Percentiles rank a stretch among this genome's conserved stretches.
Evolutionary conservation across 192 early-diverging fungal species (phyloP).

Genomic region (Coemansia javaensis): DNA sequence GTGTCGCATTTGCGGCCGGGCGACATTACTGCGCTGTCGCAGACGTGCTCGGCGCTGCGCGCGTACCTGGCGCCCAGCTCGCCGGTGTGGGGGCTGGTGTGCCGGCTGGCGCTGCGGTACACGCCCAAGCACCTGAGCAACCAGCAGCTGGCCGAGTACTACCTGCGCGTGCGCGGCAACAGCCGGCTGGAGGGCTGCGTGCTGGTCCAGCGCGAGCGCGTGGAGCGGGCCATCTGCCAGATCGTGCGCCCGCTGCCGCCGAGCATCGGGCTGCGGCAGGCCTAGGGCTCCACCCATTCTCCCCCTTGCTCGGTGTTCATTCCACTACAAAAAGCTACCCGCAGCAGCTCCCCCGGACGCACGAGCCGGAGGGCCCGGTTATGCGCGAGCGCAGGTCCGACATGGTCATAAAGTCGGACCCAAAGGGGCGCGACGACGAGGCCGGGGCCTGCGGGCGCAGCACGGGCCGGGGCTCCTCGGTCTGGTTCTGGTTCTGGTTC

Average conservation of each 20-base stretch:
- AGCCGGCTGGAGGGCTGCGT: conserved; percentile 26
- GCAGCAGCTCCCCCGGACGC: conserved; percentile 22
- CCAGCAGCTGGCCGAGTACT: conserved; percentile 40
- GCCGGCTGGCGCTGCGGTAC: conserved; percentile 17
- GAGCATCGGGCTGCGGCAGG: too few species aligned
- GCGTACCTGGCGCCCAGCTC: conserved; percentile 28
- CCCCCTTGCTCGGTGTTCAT: too few species aligned
- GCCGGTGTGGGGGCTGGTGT: conserved; percentile 31
- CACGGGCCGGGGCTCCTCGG: conserved; percentile 1
- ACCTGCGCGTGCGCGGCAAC: conserved; percentile 40
- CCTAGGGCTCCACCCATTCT: too few species aligned
- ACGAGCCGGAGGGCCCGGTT: conserved; percentile 8
- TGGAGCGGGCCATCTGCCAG: conserved; percentile 22
- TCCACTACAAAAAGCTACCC: conserved; percentile 20
- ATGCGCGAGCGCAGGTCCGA: conserved; percentile 18
- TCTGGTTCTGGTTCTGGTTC: too few species aligned
- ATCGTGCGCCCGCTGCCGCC: conserved; percentile 9
- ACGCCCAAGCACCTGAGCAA: conserved; percentile 19
- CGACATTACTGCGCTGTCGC: conserved; percentile 20
- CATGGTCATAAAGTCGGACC: conserved; percentile 23
- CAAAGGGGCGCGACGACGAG: conserved; percentile 14
- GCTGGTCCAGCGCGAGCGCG: conserved; percentile 25
- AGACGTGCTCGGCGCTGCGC: conserved; percentile 28
- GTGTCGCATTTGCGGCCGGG: conserved; percentile 17
- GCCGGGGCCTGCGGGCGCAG: conserved; percentile 20